A percentile compares a stretch with the other conserved stretches of the same genome.
phyloP scores from a whole-genome alignment of 2,329 filamentous ascomycete genomes.

The Colletotrichum limetticola region DNA sequence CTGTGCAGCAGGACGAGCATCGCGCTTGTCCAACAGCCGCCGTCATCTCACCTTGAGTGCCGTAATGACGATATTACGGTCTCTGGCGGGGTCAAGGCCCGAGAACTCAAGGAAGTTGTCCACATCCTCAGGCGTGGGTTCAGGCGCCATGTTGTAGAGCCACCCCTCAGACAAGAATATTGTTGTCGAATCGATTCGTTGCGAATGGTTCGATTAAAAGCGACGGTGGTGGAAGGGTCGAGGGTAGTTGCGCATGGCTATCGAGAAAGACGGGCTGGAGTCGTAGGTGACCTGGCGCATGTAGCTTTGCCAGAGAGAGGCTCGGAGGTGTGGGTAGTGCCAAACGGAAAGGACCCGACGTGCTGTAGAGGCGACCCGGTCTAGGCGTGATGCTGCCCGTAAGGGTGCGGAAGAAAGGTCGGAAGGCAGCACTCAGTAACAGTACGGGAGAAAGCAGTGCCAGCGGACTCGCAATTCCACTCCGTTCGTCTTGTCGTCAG shows the following conservation, averaged over 20 bases:
- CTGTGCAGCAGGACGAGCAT: neutral
- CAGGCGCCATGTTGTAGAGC: conserved; percentile 41
- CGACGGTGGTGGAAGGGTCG: neutral
- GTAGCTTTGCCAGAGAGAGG: conserved; percentile 16
- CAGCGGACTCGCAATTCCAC: neutral
- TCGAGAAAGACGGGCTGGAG: neutral
- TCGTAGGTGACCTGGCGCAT: conserved; percentile 12
- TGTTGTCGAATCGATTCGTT: neutral
- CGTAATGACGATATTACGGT: conserved; percentile 51
- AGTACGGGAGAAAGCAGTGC: neutral
- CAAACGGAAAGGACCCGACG: conserved; percentile 6
- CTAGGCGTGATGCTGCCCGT: neutral
- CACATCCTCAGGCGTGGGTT: conserved; percentile 51
- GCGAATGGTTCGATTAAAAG: conserved; percentile 1
- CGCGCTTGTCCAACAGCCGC: neutral
- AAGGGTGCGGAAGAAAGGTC: neutral
- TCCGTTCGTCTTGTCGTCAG: conserved; percentile 15
- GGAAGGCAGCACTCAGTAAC: neutral
- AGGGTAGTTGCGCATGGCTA: conserved; percentile 6
- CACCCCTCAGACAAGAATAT: neutral
- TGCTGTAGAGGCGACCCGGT: neutral
- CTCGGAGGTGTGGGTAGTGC: neutral
- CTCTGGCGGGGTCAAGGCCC: conserved; percentile 46
- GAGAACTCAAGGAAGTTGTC: conserved; percentile 55
- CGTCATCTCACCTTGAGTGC: conserved; percentile 52